phyloP scores from a whole-genome alignment of 2,329 filamentous ascomycete species.

The Chlorencoelia australis region DNA sequence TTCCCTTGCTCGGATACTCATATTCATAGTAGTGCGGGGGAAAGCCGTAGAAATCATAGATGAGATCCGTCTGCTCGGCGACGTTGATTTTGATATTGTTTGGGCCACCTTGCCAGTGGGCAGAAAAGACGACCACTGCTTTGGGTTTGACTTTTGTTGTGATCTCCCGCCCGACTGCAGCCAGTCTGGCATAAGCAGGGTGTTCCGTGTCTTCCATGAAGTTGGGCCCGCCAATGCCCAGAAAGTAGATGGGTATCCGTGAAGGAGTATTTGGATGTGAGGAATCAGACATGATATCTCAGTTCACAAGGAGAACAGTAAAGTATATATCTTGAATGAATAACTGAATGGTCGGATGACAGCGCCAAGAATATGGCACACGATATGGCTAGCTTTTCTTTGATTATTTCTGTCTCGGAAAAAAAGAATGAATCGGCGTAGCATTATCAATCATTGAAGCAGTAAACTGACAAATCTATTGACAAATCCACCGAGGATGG shows the following conservation, averaged over 20 bases:
- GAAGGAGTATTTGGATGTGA: conserved; percentile 7
- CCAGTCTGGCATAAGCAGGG: conserved; percentile 54
- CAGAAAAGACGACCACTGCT: conserved; percentile 66
- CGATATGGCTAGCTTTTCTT: conserved; percentile 4
- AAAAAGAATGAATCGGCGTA: conserved; percentile 4
- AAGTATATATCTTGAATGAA: conserved; percentile 15
- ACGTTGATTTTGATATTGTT: conserved; percentile 54
- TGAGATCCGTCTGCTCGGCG: conserved; percentile 50
- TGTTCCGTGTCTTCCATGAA: conserved; percentile 61
- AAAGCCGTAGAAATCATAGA: conserved; percentile 72
- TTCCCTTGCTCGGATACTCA: conserved; percentile 55
- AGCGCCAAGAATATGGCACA: conserved; percentile 3
- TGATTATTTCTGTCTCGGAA: conserved; percentile 2
- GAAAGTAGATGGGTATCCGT: conserved; percentile 20
- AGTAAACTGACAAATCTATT: conserved; percentile 9
- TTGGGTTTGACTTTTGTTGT: conserved; percentile 59
- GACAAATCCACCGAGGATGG: conserved; percentile 5
- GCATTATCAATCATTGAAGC: conserved; percentile 5
- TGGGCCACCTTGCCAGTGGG: conserved; percentile 58
- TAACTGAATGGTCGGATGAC: conserved; percentile 5
- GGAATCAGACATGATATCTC: conserved; percentile 12
- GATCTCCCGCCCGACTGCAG: conserved; percentile 58
- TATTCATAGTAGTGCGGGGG: conserved; percentile 59
- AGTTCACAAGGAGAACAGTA: conserved; percentile 12
- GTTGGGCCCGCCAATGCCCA: conserved; percentile 36